Evolutionary conservation across 2,329 filamentous ascomycete species (phyloP).

Genomic region (Neonectria magnoliae): DNA sequence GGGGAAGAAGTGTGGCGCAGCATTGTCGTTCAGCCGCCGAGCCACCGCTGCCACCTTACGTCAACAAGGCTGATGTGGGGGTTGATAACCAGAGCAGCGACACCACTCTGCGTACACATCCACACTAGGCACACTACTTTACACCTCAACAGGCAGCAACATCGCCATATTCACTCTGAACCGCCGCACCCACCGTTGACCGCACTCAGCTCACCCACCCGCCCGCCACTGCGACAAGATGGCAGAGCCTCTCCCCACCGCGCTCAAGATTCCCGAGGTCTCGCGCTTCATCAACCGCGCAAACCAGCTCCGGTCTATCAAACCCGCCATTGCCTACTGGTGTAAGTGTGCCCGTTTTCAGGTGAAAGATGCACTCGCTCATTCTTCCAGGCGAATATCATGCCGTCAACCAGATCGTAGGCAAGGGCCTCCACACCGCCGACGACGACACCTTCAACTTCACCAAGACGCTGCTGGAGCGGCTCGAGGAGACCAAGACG

Average conservation of each 20-base stretch:
- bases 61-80: slow-evolving; percentile 29
- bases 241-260: slow-evolving; percentile 62
- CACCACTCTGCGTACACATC: not conserved
- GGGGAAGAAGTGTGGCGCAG: slow-evolving; percentile 35
- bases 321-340: slow-evolving; percentile 94
- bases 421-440: slow-evolving; percentile 78
- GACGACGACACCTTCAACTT: slow-evolving; percentile 83
- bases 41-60: slow-evolving; percentile 8
- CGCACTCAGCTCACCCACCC: not conserved
- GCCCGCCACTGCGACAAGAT: slow-evolving; percentile 57
- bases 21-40: not conserved
- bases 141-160: slow-evolving; percentile 12
- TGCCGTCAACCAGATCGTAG: slow-evolving; percentile 91
- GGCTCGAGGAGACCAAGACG: slow-evolving; percentile 72
- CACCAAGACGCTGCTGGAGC: slow-evolving; percentile 88
- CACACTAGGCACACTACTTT: slow-evolving; percentile 5
- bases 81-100: not conserved
- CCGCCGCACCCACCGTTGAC: not conserved
- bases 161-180: not conserved
- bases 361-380: not conserved
- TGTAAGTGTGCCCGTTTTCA: slow-evolving; percentile 66
- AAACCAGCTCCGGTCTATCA: slow-evolving; percentile 82
- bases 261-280: slow-evolving; percentile 82
- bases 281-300: slow-evolving; percentile 86
- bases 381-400: slow-evolving; percentile 71